Base-by-base conservation (phyloP, 371 early-diverging fungal species). In the Dichotomocladium elegans region DNA sequence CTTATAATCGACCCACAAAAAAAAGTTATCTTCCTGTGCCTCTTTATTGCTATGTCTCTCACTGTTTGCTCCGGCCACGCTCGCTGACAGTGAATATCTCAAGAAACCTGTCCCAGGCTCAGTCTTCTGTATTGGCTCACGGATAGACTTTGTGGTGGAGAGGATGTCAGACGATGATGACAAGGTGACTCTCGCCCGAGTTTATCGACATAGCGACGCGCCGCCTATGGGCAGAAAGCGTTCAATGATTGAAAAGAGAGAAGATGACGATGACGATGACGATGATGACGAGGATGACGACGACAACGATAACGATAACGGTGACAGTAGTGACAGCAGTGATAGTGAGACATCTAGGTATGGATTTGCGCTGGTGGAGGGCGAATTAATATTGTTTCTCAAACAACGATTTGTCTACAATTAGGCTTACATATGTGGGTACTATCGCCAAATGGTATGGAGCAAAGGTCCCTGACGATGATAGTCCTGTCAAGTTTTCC, bases 11-110 rank as follows among this genome's bases (percentile, higher is more conserved):
- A n/a, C n/a, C n/a, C n/a, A n/a, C n/a, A n/a, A n/a, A n/a, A n/a
- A n/a, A n/a, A 1, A 48, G 49, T 35, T 48, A 35, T 48, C 49
- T 5, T 6, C 25, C 10, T 48, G 49, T 48, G 49, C 49, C 35
- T 33, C 49, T 15, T 33, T 48, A 5, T 17, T 48, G 4, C 35
- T 48, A 8, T 33, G 33, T 34, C 25, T 27, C n/a, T 48, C 49
- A n/a, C 24, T 33, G 34, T 17, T 48, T 29, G 49, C 14, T 6
- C 49, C 49, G 2, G 34, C 49, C 8, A 21, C 22, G 11, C 31
- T 33, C 22, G 58, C 58, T 25, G 58, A 53, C 21, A 57, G 42
- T 3, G 63, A 54, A 15, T 63, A 58, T 25, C 58, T 63, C 47
- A 35, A 45, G 5, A 26, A 24, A 31, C 63, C 63, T 6, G 40